Percentiles rank a stretch among this genome's conserved stretches.
These are phyloP conservation scores for Fusarium ambrosium DNA, from an alignment of 2,329 filamentous ascomycete genomes.

Conservation along the genomic window DNA sequence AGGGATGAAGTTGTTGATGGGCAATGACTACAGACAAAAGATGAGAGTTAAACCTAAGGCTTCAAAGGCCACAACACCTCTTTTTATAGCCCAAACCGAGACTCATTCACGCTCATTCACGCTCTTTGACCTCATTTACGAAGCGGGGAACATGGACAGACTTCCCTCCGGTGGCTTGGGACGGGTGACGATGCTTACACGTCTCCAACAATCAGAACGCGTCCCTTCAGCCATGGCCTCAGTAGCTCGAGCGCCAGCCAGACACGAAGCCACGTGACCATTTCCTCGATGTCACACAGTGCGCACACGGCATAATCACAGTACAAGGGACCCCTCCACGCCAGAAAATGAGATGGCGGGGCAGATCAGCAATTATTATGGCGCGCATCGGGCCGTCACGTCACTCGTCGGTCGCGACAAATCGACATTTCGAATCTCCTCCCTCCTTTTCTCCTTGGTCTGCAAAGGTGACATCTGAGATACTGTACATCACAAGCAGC, in stretches of 20 bases:
- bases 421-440: constrained; percentile 36
- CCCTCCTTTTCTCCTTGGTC: constrained; percentile 19
- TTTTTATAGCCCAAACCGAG: constrained; percentile 41
- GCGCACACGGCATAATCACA: neutral
- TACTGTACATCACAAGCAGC: neutral
- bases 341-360: constrained; percentile 44
- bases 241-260: constrained; percentile 21
- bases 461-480: neutral
- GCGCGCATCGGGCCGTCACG: constrained; percentile 43
- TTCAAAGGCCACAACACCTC: neutral
- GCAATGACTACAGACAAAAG: constrained; percentile 5
- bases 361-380: constrained; percentile 39
- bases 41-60: constrained; percentile 8
- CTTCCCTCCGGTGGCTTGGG: constrained; percentile 42
- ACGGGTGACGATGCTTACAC: constrained; percentile 33
- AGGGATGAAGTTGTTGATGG: neutral
- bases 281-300: constrained; percentile 17
- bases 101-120: constrained; percentile 13
- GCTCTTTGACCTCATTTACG: neutral
- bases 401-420: constrained; percentile 41
- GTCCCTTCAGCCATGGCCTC: constrained; percentile 25
- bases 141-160: constrained; percentile 26
- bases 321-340: constrained; percentile 40
- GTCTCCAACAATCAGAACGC: constrained; percentile 37
- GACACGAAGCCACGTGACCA: constrained; percentile 43